Conservation (phyloP, 78 protist genomes). For the Thecamonas trahens region DNA sequence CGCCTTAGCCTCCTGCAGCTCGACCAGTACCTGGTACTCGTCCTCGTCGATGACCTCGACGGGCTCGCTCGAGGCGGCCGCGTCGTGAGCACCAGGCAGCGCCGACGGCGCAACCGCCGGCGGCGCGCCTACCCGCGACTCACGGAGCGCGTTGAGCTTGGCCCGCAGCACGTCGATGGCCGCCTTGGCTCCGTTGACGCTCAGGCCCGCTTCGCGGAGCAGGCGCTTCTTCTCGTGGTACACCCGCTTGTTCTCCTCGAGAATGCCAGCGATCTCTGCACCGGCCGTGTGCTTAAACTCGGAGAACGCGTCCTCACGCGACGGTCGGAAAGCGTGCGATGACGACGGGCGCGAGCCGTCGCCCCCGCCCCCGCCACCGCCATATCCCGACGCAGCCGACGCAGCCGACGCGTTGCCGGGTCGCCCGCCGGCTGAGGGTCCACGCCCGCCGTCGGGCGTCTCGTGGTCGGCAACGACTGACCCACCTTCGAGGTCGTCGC, state of each 20-base stretch:
- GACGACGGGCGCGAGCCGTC: too few species aligned
- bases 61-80: background rate
- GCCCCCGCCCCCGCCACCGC: too few species aligned
- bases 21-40: conserved; percentile 8
- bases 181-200: background rate
- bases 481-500: too few species aligned
- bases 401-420: too few species aligned
- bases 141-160: background rate
- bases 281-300: too few species aligned
- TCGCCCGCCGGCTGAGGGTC: background rate
- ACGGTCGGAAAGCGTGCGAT: too few species aligned
- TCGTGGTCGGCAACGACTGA: background rate
- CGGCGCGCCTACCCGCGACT: background rate
- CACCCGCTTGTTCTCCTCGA: background rate
- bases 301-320: too few species aligned
- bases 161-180: background rate
- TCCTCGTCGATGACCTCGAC: conserved; percentile 30
- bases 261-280: too few species aligned
- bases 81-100: background rate
- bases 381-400: too few species aligned
- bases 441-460: background rate
- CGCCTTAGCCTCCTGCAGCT: conserved; percentile 1
- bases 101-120: background rate
- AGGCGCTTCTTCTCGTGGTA: background rate
- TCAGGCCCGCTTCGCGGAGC: background rate